Base-by-base conservation (phyloP, 2,329 filamentous ascomycete genomes). In the Paracorniculantispora psalliotae region DNA sequence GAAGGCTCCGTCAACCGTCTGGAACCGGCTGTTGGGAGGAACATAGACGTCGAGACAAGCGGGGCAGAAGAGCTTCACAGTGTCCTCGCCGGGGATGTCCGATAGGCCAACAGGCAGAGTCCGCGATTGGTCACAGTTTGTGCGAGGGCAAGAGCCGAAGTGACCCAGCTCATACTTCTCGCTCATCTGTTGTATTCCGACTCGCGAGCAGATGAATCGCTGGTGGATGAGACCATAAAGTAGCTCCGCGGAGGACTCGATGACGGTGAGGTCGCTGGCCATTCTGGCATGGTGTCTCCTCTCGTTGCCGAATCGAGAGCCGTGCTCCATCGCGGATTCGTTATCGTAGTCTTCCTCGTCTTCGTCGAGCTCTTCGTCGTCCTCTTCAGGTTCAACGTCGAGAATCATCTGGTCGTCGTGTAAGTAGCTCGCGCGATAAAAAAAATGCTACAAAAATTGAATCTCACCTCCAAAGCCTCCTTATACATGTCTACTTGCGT, bases 401-500 rank as follows among this genome's bases (percentile, higher is more conserved):
- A 99, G 82, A 66, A 99, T 97, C 93, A 99, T 97, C 84, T 88
- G 63, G 23, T 25, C 21, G 12, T 57, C 28, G 35, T 43, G 25
- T 52, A 17, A 51, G 35, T 19, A 39, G 39, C 33, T 21, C 28
- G 21, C 23, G 21, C 19, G 19, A 19, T 19, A 9, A 49, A 17
- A 23, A 23, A n/a, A 21, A 17, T 2, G 15, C 19, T 10, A 54
- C 30, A 55, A 56, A 48, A 28, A 43, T 13, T 23, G 6, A 26
- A 46, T 48, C 54, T 39, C 75, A 87, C 85, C 80, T 99, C 94
- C 63, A 99, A 79, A 13, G 94, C 94, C 77, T 99, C 94, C 76
- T 97, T 99, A 75, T 99, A 99, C 90, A 97, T 96, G 64, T 91
- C 89, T 55, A 99, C 94, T 77, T 97, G 93, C 61, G 88, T 90